Percentiles rank a stretch among this genome's conserved stretches.
These are phyloP conservation scores for Brassica juncea DNA, from an alignment of 345 rosid genomes.

Conservation along the genomic window DNA sequence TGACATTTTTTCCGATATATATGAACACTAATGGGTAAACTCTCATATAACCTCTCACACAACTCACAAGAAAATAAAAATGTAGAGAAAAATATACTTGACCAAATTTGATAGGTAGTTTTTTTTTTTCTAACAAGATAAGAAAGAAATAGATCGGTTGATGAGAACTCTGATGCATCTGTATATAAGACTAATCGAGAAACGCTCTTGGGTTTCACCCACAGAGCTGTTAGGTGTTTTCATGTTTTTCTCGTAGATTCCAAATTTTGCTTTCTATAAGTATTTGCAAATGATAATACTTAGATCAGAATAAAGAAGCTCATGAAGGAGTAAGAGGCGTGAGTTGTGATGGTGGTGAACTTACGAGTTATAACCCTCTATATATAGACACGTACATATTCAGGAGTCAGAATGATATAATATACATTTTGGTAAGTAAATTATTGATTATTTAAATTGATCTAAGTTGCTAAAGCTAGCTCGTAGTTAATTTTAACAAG, in stretches of 20 bases:
- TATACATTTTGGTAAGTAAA: not conserved
- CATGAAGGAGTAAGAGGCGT: conserved; percentile 14
- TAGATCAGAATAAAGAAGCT: not conserved
- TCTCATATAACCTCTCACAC: conserved; percentile 12
- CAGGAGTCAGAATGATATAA: not conserved
- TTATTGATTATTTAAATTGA: not conserved
- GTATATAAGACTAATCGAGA: conserved; percentile 38
- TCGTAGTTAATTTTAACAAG: not conserved
- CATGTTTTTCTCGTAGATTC: conserved; percentile 19
- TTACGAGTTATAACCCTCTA: conserved; percentile 5
- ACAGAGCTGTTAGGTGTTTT: conserved; percentile 13
- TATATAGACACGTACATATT: not conserved
- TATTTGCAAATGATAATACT: not conserved
- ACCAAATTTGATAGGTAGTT: not conserved
- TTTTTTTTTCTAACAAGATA: not conserved
- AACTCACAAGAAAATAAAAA: not conserved
- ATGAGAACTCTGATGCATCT: conserved; percentile 42
- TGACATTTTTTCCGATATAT: conserved; percentile 26
- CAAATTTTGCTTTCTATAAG: not conserved
- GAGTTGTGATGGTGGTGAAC: conserved; percentile 13
- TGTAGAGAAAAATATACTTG: not conserved
- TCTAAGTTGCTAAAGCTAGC: not conserved
- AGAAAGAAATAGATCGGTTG: conserved; percentile 37
- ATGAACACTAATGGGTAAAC: not conserved
- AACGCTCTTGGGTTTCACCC: conserved; percentile 28